phyloP scores from a whole-genome alignment of 1,284 basidiomycete genomes.

The Lignosus rhinocerotis region DNA sequence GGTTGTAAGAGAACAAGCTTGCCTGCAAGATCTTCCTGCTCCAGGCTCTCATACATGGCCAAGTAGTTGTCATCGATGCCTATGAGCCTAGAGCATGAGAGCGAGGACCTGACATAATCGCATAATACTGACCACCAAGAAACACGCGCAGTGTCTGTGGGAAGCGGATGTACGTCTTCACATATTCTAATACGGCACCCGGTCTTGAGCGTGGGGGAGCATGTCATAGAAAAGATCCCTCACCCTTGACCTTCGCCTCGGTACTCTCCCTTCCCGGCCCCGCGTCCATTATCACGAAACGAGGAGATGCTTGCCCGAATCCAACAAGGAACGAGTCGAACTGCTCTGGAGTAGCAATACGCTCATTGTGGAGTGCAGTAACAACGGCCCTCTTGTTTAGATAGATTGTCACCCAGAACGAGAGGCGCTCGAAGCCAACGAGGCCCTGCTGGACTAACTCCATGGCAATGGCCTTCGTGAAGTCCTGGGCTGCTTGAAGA shows the following conservation, averaged over 20 bases:
- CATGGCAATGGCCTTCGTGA: conserved; percentile 65
- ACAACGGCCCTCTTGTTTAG: conserved; percentile 60
- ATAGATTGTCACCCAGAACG: conserved; percentile 74
- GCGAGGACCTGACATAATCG: not conserved
- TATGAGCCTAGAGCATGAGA: conserved; percentile 23
- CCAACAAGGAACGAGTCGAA: conserved; percentile 69
- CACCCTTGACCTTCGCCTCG: conserved; percentile 76
- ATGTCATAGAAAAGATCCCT: conserved; percentile 7
- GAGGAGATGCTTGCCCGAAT: conserved; percentile 69
- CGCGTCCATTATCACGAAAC: conserved; percentile 71
- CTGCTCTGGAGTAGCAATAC: conserved; percentile 61
- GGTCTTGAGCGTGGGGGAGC: conserved; percentile 1
- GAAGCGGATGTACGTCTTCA: conserved; percentile 73
- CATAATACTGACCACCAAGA: conserved; percentile 54
- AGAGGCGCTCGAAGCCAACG: conserved; percentile 56
- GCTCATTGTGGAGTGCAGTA: conserved; percentile 49
- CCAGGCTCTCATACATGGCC: conserved; percentile 37
- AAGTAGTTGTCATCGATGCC: conserved; percentile 47
- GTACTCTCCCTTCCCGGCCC: conserved; percentile 64
- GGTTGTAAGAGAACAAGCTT: conserved; percentile 67
- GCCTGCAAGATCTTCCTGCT: conserved; percentile 60
- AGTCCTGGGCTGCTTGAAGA: conserved; percentile 59
- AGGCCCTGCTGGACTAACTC: conserved; percentile 61
- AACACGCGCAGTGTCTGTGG: conserved; percentile 75
- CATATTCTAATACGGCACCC: conserved; percentile 52